Base-by-base conservation (phyloP, 176 grass and related monocot genomes). In the Zizania latifolia region DNA sequence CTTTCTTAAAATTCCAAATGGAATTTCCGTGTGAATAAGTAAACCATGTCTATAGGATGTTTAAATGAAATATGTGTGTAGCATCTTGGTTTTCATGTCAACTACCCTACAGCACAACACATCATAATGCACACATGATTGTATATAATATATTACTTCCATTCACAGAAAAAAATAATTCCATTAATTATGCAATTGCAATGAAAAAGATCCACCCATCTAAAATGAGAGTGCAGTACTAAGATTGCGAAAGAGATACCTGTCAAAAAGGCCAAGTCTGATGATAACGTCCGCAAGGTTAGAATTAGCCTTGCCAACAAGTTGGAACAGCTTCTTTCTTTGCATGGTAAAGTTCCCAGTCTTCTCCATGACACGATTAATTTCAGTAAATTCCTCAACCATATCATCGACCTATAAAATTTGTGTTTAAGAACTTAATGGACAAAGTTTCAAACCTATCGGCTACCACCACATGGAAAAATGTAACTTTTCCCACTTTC, bases 311-410 rank as follows among this genome's bases (percentile, higher is more conserved):
- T 90, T 97, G 54, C 93, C 93, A 46, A 97, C 93, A 80, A 97
- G 90, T 93, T 97, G 93, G 88, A 97, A 97, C n/a, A 97, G 72
- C 62, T 93, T 97, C 72, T 97, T 97, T 77, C 90, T 93, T 82
- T 97, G 77, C 90, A 97, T 97, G 38, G 85, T 87, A 68, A 93
- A 97, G 70, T 92, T 81, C 45, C 90, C 93, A 68, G 90, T 97
- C 79, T 93, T 97, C 72, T 93, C 93, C 90, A 97, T 97, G 41
- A 83, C 79, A 63, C 93, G 86, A 83, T 97, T 97, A 64, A 97
- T 97, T 65, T 97, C 93, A 81, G 90, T 97, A 69, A 97, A 93
- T 82, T 97, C 90, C 78, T 97, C 87, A 77, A 93, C 93, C 90
- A 97, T 97, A 83, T 97, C 90, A 97, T 97, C 93, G 9, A 97